Conservation (phyloP, 306 rosid genomes). For the Geum urbanum region DNA sequence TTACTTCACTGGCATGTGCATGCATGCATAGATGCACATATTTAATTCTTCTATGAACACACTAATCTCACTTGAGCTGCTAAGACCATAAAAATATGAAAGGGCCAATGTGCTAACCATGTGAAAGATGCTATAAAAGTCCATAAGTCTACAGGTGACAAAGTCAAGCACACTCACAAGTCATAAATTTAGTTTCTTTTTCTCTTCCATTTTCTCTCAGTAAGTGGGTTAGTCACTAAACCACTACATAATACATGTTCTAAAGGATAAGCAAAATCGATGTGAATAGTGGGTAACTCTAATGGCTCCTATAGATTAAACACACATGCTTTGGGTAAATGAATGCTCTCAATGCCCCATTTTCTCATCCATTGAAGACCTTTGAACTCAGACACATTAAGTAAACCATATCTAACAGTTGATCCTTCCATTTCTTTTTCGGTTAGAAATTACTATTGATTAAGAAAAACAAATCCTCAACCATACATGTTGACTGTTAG, state of each 20-base stretch:
- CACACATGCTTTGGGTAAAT: background rate
- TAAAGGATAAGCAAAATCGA: background rate
- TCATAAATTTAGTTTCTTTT: background rate
- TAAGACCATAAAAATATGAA: background rate
- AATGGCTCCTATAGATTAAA: background rate
- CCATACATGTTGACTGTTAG: slow-evolving; percentile 3
- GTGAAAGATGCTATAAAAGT: background rate
- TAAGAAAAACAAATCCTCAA: background rate
- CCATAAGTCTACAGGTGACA: background rate
- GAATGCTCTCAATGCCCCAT: background rate
- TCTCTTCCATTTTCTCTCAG: background rate
- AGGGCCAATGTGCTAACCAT: background rate
- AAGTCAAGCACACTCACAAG: slow-evolving; percentile 10
- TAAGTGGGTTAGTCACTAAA: background rate
- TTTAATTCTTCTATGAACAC: background rate
- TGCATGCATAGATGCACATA: background rate
- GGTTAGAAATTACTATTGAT: background rate
- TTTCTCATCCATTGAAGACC: background rate
- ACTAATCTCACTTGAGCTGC: slow-evolving; percentile 6
- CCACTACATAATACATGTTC: background rate
- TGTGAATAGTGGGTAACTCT: background rate
- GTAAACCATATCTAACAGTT: background rate
- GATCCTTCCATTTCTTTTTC: background rate
- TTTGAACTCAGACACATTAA: background rate
- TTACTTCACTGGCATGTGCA: slow-evolving; percentile 1